Evolutionary conservation across 495 filamentous ascomycete genomes (phyloP), one percentile per base, ranked within the genome.

Genomic region (Hypoxylon subgilvum): DNA sequence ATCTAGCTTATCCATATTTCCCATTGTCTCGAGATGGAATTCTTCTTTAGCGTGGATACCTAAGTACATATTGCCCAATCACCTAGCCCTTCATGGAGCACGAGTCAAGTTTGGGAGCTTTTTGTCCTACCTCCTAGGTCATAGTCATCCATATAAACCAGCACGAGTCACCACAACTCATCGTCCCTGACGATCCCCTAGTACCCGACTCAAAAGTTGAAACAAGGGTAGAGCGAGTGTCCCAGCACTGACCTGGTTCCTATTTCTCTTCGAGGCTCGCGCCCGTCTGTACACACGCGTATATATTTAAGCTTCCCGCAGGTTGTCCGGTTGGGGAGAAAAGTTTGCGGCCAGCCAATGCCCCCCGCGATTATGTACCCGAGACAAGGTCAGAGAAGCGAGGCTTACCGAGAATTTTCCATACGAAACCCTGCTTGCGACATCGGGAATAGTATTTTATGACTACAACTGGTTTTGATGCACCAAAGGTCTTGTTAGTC

Each of bases 1-100:
- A 51, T 42, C 34, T 35, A 17, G 46, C 14, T 30, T 21, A 19
- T 38, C 13, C 18, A 43, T 21, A 42, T 51, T 57, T 63, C 60
- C 60, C 60, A 63, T 63, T 27, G 30, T 53, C 28, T 58, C 52
- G 35, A 53, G 32, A 63, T 63, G 42, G 60, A 36, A 63, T 63
- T 63, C 30, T 38, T 18, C 27, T 18, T 31, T 31, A 46, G 17
- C 16, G 23, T 31, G 19, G 27, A 6, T 6, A 41, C 17, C 17
- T 28, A 3, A 6, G 1, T 19, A 42, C n/a, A n/a, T n/a, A n/a
- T n/a, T n/a, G n/a, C n/a, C 21, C 36, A 32, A 36, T 43, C 49
- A 42, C 6, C 27, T 9, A 25, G 0, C 14, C 4, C 10, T 34
- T 12, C 9, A 2, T 13, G n/a, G 7, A 4, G 23, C 23, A 27